Conservation (phyloP, 2,329 filamentous ascomycete species). For the Venturiaceae sp. region DNA sequence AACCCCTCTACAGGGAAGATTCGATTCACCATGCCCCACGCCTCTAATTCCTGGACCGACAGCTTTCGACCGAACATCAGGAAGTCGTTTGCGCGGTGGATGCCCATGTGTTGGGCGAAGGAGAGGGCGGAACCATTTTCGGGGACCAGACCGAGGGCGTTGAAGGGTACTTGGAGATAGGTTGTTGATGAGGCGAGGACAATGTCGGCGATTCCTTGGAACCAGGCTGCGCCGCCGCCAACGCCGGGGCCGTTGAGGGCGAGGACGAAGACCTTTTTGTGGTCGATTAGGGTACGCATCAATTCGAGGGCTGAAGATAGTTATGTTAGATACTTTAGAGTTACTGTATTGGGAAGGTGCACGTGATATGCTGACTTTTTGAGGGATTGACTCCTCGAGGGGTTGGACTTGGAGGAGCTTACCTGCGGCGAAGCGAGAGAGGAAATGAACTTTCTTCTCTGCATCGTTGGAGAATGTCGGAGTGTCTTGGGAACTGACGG, state of each 20-base stretch:
- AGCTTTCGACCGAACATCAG: constrained; percentile 42
- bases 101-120: constrained; percentile 38
- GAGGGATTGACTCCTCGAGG: not conserved
- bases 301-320: constrained; percentile 20
- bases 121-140: constrained; percentile 38
- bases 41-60: constrained; percentile 30
- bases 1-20: constrained; percentile 34
- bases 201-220: constrained; percentile 37
- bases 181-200: constrained; percentile 33
- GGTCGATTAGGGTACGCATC: constrained; percentile 38
- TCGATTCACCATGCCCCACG: constrained; percentile 36
- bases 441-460: constrained; percentile 23
- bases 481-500: not conserved
- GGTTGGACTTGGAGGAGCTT: constrained; percentile 6
- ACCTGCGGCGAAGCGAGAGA: constrained; percentile 21
- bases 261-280: constrained; percentile 40
- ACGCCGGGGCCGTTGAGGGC: constrained; percentile 42
- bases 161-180: constrained; percentile 41
- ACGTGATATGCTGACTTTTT: no score
- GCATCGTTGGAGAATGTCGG: constrained; percentile 13
- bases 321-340: not conserved
- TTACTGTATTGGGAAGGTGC: not conserved
- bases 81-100: constrained; percentile 42
- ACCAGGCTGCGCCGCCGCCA: constrained; percentile 42
- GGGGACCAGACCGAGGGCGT: constrained; percentile 37